These are phyloP conservation scores for Rhizopogon sp. DNA, from an alignment of 768 basidiomycete genomes.

Conservation along the genomic window DNA sequence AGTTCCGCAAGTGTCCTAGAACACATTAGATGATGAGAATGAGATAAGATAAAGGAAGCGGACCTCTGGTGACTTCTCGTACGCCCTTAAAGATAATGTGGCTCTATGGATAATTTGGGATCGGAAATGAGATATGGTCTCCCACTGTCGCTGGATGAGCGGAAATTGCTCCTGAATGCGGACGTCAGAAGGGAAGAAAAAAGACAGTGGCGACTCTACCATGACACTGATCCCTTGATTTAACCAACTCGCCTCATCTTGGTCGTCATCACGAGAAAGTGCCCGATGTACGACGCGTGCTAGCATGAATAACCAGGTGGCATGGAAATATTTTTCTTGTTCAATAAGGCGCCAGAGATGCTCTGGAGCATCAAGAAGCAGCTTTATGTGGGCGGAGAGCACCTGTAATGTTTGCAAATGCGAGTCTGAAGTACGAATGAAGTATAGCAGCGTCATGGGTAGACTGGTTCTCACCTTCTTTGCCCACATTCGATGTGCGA, in stretches of 20 bases:
- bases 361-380: constrained; percentile 90
- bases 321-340: constrained; percentile 70
- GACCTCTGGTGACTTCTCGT: constrained; percentile 49
- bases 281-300: constrained; percentile 81
- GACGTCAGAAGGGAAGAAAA: neutral
- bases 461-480: constrained; percentile 36
- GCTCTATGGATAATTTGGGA: constrained; percentile 86
- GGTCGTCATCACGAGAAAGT: constrained; percentile 57
- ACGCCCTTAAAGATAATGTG: constrained; percentile 72
- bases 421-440: constrained; percentile 38
- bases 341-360: constrained; percentile 88
- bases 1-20: constrained; percentile 69
- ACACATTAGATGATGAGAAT: neutral
- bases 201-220: constrained; percentile 32
- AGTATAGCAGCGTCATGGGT: constrained; percentile 2
- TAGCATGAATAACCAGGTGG: constrained; percentile 84
- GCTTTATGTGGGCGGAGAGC: constrained; percentile 83
- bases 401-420: constrained; percentile 66
- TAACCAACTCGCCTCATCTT: constrained; percentile 58
- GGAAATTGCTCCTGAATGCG: constrained; percentile 72
- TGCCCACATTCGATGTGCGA: constrained; percentile 28
- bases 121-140: constrained; percentile 79
- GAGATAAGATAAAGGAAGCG: constrained; percentile 7
- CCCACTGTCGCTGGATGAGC: constrained; percentile 91
- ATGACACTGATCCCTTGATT: constrained; percentile 56